These are phyloP conservation scores for Termitomyces sp. DNA, from an alignment of 768 basidiomycete species.

Conservation along the genomic window DNA sequence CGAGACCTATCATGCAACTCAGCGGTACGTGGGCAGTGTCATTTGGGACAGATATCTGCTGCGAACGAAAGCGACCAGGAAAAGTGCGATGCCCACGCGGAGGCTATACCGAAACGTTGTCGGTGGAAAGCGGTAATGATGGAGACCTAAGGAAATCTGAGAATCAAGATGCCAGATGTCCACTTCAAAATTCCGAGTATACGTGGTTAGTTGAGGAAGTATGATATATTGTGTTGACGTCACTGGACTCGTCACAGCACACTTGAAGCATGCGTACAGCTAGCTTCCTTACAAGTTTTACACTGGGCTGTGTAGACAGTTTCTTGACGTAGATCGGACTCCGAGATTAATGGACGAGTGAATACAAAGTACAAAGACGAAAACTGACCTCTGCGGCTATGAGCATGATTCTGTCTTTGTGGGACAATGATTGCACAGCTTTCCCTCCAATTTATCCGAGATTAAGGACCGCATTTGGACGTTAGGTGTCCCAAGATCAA, in stretches of 20 bases:
- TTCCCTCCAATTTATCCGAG: constrained; percentile 4
- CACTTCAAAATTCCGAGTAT: neutral
- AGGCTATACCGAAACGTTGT: too few species aligned
- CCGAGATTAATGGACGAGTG: neutral
- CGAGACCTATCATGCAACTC: neutral
- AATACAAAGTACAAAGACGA: neutral
- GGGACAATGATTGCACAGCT: neutral
- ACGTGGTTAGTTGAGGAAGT: neutral
- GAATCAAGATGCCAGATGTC: too few species aligned
- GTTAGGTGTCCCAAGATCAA: neutral
- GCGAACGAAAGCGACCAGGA: neutral
- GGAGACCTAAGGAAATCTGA: neutral
- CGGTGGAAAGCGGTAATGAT: neutral
- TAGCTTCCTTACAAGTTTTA: neutral
- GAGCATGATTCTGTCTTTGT: too few species aligned
- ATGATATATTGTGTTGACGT: neutral
- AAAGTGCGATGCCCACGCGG: neutral
- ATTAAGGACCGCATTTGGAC: neutral
- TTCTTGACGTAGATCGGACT: neutral
- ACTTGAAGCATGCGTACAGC: neutral
- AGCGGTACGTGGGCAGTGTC: neutral
- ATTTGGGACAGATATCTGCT: neutral
- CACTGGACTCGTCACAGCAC: neutral
- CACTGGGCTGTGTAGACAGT: neutral
- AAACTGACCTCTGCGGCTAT: too few species aligned